These are phyloP conservation scores for Gastrodia elata DNA, from an alignment of 106 monocot species.

Conservation along the genomic window DNA sequence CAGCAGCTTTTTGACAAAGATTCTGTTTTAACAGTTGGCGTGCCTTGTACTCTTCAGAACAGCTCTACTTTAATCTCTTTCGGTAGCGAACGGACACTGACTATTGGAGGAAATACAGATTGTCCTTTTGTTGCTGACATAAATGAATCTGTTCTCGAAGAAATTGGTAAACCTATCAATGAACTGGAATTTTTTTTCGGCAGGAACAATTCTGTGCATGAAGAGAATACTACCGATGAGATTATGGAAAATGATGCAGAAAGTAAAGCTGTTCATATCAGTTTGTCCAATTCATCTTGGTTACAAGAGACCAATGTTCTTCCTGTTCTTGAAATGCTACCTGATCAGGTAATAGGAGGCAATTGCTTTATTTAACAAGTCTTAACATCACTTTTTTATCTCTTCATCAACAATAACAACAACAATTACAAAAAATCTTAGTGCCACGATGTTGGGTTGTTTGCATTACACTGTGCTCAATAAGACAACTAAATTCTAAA, in stretches of 20 bases:
- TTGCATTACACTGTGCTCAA: too few species aligned
- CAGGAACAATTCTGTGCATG: conserved; percentile 6
- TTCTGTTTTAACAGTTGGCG: not conserved
- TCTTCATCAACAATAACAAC: too few species aligned
- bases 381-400: not conserved
- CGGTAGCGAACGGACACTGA: conserved; percentile 10
- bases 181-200: conserved; percentile 32
- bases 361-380: not conserved
- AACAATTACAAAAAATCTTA: too few species aligned
- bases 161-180: conserved; percentile 18
- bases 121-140: conserved; percentile 22
- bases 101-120: conserved; percentile 13
- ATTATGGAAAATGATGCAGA: conserved; percentile 13
- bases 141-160: conserved; percentile 24
- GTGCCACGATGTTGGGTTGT: too few species aligned
- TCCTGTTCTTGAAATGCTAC: conserved; percentile 22
- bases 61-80: conserved; percentile 16
- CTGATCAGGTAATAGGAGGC: conserved; percentile 26
- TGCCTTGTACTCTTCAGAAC: conserved; percentile 15
- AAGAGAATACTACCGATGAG: conserved; percentile 18
- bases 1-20: conserved; percentile 16
- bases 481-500: too few species aligned
- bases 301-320: conserved; percentile 14
- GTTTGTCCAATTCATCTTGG: conserved; percentile 19
- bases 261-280: conserved; percentile 14